phyloP scores from a whole-genome alignment of 2,329 filamentous ascomycete genomes.

The Fusarium scirpi region DNA sequence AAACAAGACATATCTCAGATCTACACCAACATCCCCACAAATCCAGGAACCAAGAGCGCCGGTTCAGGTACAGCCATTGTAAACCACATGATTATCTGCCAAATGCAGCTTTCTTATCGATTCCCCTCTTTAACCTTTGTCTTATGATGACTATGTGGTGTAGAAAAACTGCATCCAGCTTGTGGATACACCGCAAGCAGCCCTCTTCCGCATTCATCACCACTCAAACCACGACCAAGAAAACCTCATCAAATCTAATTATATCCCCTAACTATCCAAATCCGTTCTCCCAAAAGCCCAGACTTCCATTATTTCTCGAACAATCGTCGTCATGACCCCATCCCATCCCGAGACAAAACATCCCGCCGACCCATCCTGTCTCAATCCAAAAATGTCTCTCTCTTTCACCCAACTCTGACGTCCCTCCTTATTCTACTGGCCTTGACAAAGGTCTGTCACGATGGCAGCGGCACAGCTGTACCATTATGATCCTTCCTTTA shows the following conservation, averaged over 20 bases:
- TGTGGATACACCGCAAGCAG: slow-evolving; percentile 23
- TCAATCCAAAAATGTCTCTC: slow-evolving; percentile 20
- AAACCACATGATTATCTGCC: not conserved
- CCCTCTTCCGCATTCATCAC: slow-evolving; percentile 22
- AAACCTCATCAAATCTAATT: not conserved
- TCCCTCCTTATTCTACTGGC: not conserved
- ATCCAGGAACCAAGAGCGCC: not conserved
- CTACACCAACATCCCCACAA: not conserved
- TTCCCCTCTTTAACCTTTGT: no score
- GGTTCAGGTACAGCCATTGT: not conserved
- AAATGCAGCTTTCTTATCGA: not conserved
- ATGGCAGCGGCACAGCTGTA: slow-evolving; percentile 50
- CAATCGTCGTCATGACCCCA: not conserved
- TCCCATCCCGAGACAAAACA: slow-evolving; percentile 17
- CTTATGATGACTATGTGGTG: not conserved
- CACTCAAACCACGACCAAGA: not conserved
- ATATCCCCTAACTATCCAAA: not conserved
- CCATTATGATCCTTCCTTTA: slow-evolving; percentile 60
- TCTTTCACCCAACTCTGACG: slow-evolving; percentile 6
- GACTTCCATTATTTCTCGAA: not conserved
- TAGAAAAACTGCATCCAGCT: slow-evolving; percentile 11
- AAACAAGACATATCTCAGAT: not conserved
- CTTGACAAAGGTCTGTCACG: not conserved
- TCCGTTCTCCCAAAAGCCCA: not conserved
- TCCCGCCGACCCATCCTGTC: not conserved